Evolutionary conservation across 352 stramenopile genomes (phyloP).

Genomic region (Pythium biforme): DNA sequence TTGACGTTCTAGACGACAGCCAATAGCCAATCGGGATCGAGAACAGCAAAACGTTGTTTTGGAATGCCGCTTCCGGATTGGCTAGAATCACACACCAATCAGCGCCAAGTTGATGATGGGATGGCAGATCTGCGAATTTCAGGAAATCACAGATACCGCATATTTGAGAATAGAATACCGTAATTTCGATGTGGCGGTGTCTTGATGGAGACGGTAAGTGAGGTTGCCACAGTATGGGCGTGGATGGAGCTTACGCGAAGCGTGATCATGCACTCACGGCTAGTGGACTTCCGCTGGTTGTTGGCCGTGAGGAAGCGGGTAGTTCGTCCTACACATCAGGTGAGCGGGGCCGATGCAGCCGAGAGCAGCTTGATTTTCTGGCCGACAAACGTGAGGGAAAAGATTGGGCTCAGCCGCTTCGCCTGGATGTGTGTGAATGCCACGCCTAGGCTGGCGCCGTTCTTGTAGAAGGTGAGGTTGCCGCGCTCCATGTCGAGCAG

Average conservation of each 20-base stretch:
- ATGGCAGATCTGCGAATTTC: conserved; percentile 11
- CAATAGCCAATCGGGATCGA: conserved; percentile 23
- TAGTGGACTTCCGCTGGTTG: too few species aligned
- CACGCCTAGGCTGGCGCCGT: conserved; percentile 69
- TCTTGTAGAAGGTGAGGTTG: conserved; percentile 76
- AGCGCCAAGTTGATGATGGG: conserved; percentile 3
- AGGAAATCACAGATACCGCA: neutral
- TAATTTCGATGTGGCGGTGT: too few species aligned
- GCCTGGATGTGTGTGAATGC: conserved; percentile 62
- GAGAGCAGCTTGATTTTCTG: conserved; percentile 67
- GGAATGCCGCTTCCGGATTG: neutral
- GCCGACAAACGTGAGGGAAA: conserved; percentile 67
- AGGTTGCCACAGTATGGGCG: too few species aligned
- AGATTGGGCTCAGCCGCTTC: conserved; percentile 62
- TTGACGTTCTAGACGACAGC: conserved; percentile 22
- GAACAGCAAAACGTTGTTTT: conserved; percentile 9
- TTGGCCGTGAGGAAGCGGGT: too few species aligned
- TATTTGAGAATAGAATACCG: neutral
- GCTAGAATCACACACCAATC: conserved; percentile 4
- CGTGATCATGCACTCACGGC: too few species aligned
- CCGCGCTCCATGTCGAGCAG: conserved; percentile 78
- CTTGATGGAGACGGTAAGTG: too few species aligned
- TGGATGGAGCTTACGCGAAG: too few species aligned
- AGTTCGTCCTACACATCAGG: conserved; percentile 11
- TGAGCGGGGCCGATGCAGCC: conserved; percentile 48